These are phyloP conservation scores for Neonectria punicea DNA, from an alignment of 2,329 filamentous ascomycete genomes.

Conservation along the genomic window DNA sequence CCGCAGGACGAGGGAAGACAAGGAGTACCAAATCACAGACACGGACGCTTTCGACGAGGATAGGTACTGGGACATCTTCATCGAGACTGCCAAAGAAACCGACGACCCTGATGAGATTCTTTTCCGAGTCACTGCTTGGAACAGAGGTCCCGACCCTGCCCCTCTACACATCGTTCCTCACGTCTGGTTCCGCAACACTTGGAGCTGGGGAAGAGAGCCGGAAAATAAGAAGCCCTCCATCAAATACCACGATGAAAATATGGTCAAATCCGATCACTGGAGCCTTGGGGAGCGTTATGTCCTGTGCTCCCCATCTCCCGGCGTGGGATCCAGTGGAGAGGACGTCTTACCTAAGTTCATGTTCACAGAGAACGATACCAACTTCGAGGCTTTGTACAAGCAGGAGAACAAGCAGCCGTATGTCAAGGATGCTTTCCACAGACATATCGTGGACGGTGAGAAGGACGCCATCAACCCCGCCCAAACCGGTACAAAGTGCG, in stretches of 20 bases:
- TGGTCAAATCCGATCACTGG: conserved; percentile 81
- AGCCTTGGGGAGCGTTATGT: conserved; percentile 86
- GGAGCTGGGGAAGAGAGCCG: conserved; percentile 89
- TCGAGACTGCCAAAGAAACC: conserved; percentile 94
- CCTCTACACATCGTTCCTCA: conserved; percentile 94
- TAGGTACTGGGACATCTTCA: conserved; percentile 96
- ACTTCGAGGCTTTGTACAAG: conserved; percentile 79
- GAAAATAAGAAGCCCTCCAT: conserved; percentile 84
- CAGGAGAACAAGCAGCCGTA: conserved; percentile 83
- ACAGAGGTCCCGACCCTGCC: conserved; percentile 88
- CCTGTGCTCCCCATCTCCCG: conserved; percentile 88
- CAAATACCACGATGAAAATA: conserved; percentile 70
- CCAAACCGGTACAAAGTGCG: conserved; percentile 85
- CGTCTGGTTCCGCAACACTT: conserved; percentile 97
- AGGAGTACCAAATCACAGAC: conserved; percentile 92
- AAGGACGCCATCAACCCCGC: conserved; percentile 84
- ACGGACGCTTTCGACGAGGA: conserved; percentile 89
- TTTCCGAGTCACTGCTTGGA: conserved; percentile 96
- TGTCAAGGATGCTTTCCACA: conserved; percentile 96
- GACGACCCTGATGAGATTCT: conserved; percentile 91
- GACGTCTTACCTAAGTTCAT: conserved; percentile 88
- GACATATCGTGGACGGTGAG: conserved; percentile 84
- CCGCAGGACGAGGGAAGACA: conserved; percentile 77
- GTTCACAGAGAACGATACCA: conserved; percentile 97
- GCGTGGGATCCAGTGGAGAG: conserved; percentile 78